phyloP scores from a whole-genome alignment of 441 rosid genomes.

The Mallotus japonicus region DNA sequence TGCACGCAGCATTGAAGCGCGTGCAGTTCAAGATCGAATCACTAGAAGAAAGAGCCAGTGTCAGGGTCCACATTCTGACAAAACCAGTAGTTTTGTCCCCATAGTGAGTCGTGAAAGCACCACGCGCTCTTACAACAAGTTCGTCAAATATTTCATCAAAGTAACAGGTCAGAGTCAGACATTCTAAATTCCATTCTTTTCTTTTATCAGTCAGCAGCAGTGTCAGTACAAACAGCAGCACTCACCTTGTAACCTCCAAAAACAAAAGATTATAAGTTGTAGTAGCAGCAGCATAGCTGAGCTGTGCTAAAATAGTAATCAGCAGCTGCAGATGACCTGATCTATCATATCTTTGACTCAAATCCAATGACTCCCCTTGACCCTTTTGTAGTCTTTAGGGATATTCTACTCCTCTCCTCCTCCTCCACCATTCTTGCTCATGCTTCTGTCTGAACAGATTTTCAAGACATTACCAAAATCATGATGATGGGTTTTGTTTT shows the following conservation, averaged over 20 bases:
- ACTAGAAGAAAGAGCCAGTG: constrained; percentile 19
- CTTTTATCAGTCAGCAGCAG: background rate
- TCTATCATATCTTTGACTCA: background rate
- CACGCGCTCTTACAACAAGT: constrained; percentile 22
- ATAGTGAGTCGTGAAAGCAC: constrained; percentile 31
- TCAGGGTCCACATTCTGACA: constrained; percentile 42
- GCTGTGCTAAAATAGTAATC: background rate
- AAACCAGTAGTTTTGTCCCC: constrained; percentile 40
- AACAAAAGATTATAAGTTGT: too few relatives aligned
- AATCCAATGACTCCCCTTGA: too few relatives aligned
- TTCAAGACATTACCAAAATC: constrained; percentile 19
- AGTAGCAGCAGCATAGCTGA: background rate
- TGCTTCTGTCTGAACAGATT: background rate
- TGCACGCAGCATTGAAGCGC: constrained; percentile 35
- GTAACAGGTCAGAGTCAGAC: background rate
- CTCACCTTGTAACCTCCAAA: too few relatives aligned
- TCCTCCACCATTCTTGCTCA: too few relatives aligned
- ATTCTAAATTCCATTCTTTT: constrained; percentile 6
- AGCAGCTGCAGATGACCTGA: too few relatives aligned
- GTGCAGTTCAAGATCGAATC: constrained; percentile 30
- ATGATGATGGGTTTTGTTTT: constrained; percentile 8
- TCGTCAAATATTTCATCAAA: background rate
- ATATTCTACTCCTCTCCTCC: background rate
- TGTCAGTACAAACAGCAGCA: background rate
- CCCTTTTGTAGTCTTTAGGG: background rate